A percentile compares a stretch with the other conserved stretches of the same genome.
Evolutionary conservation across 169 alveolate species (phyloP).

Genomic region (Eimeria falciformis): DNA sequence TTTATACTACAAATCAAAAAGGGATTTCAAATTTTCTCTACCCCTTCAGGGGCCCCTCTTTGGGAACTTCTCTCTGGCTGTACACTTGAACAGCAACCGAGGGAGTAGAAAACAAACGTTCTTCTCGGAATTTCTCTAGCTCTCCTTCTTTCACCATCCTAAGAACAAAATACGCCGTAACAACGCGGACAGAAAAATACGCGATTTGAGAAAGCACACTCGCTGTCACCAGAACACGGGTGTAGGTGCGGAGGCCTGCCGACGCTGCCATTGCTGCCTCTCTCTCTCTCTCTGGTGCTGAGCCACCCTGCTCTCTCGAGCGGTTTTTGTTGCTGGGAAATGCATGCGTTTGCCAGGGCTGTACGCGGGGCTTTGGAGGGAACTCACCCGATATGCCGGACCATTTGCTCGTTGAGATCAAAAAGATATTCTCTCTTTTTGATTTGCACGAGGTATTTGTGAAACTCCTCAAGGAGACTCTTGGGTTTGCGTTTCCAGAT

Average conservation of each 20-base stretch:
- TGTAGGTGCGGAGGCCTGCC: background rate
- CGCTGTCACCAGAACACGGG: too few relatives aligned
- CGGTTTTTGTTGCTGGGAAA: too few relatives aligned
- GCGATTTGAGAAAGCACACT: background rate
- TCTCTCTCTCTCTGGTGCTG: background rate
- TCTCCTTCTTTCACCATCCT: background rate
- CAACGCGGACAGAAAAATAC: background rate
- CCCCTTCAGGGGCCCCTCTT: background rate
- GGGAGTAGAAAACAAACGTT: background rate
- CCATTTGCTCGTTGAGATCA: conserved; percentile 56
- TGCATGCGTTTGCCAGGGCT: too few relatives aligned
- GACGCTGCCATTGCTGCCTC: background rate
- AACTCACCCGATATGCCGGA: conserved; percentile 37
- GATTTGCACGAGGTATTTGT: background rate
- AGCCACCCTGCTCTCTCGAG: too few relatives aligned
- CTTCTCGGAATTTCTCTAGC: background rate
- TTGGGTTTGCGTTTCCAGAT: conserved; percentile 47
- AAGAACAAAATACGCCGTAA: background rate
- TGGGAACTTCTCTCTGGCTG: conserved; percentile 23
- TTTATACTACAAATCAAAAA: too few relatives aligned
- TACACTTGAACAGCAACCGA: background rate
- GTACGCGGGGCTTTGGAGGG: too few relatives aligned
- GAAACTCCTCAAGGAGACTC: conserved; percentile 20
- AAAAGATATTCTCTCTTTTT: background rate
- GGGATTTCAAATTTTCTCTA: background rate